These are phyloP conservation scores for Patellifolia procumbens DNA, from an alignment of 179 eudicot genomes.

Conservation along the genomic window DNA sequence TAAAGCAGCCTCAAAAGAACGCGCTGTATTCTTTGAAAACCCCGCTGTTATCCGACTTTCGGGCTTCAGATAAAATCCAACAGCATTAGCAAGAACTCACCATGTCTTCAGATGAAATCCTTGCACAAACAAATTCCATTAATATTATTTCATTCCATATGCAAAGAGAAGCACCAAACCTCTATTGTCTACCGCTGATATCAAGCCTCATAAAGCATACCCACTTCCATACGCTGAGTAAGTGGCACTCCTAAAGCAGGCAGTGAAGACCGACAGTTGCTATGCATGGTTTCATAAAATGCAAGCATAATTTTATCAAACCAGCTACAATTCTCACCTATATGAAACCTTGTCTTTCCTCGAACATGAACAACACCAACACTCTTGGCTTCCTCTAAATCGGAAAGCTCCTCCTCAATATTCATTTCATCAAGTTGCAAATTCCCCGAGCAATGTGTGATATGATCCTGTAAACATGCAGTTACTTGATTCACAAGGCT, in stretches of 20 bases:
- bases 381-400: slow-evolving; percentile 40
- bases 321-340: slow-evolving; percentile 46
- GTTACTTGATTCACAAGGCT: slow-evolving; percentile 43
- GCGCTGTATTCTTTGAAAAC: no score
- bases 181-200: background rate
- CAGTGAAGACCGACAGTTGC: slow-evolving; percentile 60
- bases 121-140: background rate
- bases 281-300: slow-evolving; percentile 62
- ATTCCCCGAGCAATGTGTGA: slow-evolving; percentile 27
- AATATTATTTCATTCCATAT: no score
- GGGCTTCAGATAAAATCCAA: background rate
- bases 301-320: slow-evolving; percentile 56
- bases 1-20: no score
- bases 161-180: background rate
- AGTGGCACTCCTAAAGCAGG: slow-evolving; percentile 55
- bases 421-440: slow-evolving; percentile 7
- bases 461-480: slow-evolving; percentile 31
- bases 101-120: background rate
- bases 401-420: slow-evolving; percentile 38
- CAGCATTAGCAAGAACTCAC: background rate
- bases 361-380: slow-evolving; percentile 58
- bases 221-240: slow-evolving; percentile 58
- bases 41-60: no score
- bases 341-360: slow-evolving; percentile 50
- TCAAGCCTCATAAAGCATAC: slow-evolving; percentile 71